Base-by-base conservation (phyloP, 2,329 filamentous ascomycete genomes). In the Ophiostoma novo-ulmi region DNA sequence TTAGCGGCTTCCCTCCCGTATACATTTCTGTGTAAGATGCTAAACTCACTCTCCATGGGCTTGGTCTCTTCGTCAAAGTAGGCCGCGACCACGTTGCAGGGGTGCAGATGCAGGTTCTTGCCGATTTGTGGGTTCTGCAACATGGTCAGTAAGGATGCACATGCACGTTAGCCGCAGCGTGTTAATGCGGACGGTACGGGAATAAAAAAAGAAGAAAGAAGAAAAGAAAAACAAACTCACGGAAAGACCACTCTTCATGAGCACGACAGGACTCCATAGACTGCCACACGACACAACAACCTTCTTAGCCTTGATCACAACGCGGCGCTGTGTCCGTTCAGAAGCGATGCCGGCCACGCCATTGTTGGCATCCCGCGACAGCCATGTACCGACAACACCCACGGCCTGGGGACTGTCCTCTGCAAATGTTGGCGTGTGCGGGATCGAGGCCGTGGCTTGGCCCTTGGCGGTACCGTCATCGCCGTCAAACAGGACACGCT, bases 81-180 rank as follows among this genome's bases (percentile, higher is more conserved):
- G 1, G 85, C 91, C 4, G 79, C 78, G 6, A 88, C 75, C 10
- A 83, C 77, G 76, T 84, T 85, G 76, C 88, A 89, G 1, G 93
- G 94, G 76, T 98, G 94, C 0, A 97, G 79, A 75, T 95, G 84
- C 3, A 97, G 85, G 75, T 97, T 92, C 8, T 85, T 86, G 36
- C 94, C 94, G 73, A 97, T 90, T 71, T 97, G 89, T 4, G 84
- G 84, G 77, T 97, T 97, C 82, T 88, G 76, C 17, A 17, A n/a
- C 0, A 63, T 63, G 5, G 61, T 1, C 17, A 35, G 31, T 78
- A 69, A 78, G 76, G 71, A 82, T 77, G 31, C 38, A 20, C 14
- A 31, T 14, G 4, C 26, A 22, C 14, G 1, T 20, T 20, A n/a
- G 61, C 36, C 17, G 52, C 22, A 52, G 20, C 5, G 31, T 31